Conservation (phyloP, 441 rosid genomes). For the Gossypium schwendimanii region DNA sequence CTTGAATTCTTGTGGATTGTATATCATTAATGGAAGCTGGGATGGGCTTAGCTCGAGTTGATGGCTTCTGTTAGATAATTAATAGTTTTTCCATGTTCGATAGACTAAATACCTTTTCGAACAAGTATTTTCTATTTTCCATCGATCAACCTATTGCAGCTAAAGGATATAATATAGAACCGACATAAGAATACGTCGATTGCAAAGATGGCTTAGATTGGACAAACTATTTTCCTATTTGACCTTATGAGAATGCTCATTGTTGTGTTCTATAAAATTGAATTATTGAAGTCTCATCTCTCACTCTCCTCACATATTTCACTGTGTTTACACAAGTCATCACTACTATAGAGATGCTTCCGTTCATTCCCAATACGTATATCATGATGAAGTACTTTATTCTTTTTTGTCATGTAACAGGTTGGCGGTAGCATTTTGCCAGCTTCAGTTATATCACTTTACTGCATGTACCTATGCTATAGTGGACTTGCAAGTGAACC, state of each 20-base stretch:
- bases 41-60: background rate
- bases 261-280: background rate
- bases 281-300: background rate
- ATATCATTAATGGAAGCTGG: background rate
- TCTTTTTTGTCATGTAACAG: constrained; percentile 26
- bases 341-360: background rate
- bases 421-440: constrained; percentile 73
- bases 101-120: background rate
- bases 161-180: background rate
- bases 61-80: background rate
- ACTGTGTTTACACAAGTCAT: background rate
- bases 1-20: background rate
- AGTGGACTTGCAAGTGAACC: constrained; percentile 93
- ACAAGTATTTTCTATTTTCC: background rate
- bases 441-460: constrained; percentile 72
- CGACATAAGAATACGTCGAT: background rate
- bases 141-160: background rate
- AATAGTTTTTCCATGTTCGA: background rate
- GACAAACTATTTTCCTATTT: background rate
- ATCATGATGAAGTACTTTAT: background rate
- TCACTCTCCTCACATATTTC: constrained; percentile 15
- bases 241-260: background rate
- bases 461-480: constrained; percentile 87
- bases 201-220: background rate
- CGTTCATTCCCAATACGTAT: background rate